Conservation (phyloP, 306 rosid species). For the Cucurbita argyrosperma region DNA sequence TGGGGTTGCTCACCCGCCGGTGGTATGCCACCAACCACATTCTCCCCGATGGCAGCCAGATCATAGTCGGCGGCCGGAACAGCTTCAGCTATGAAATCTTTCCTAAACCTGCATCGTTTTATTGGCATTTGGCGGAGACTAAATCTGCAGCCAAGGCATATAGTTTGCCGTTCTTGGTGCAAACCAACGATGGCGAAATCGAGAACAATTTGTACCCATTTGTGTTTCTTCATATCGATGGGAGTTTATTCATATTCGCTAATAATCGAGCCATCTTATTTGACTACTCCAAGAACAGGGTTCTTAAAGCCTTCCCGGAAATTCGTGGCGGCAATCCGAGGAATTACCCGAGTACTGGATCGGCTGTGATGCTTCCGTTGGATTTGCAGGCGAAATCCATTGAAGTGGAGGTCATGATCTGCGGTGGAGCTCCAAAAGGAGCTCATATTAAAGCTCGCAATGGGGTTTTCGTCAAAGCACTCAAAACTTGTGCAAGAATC, state of each 20-base stretch:
- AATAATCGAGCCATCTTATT: slow-evolving; percentile 43
- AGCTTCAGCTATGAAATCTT: slow-evolving; percentile 65
- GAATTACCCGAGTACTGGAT: slow-evolving; percentile 70
- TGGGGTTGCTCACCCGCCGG: slow-evolving; percentile 34
- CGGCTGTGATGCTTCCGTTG: slow-evolving; percentile 64
- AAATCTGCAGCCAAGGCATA: neutral
- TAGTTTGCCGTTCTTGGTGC: slow-evolving; percentile 23
- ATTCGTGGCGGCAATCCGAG: slow-evolving; percentile 56
- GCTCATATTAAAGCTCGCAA: neutral
- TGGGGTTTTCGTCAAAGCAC: neutral
- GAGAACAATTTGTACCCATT: slow-evolving; percentile 81
- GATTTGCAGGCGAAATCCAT: neutral
- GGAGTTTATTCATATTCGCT: slow-evolving; percentile 71
- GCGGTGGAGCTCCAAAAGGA: slow-evolving; percentile 3
- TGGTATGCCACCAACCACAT: slow-evolving; percentile 75
- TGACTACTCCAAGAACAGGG: slow-evolving; percentile 28
- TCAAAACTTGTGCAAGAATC: slow-evolving; percentile 3
- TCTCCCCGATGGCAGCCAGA: slow-evolving; percentile 53
- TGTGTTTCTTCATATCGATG: slow-evolving; percentile 64
- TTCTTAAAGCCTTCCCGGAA: slow-evolving; percentile 39
- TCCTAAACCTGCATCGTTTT: slow-evolving; percentile 4
- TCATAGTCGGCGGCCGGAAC: slow-evolving; percentile 59
- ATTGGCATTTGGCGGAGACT: neutral
- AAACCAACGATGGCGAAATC: slow-evolving; percentile 24
- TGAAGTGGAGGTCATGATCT: neutral